Evolutionary conservation across 2,329 filamentous ascomycete genomes (phyloP).

Genomic region (Cladophialophora yegresii): DNA sequence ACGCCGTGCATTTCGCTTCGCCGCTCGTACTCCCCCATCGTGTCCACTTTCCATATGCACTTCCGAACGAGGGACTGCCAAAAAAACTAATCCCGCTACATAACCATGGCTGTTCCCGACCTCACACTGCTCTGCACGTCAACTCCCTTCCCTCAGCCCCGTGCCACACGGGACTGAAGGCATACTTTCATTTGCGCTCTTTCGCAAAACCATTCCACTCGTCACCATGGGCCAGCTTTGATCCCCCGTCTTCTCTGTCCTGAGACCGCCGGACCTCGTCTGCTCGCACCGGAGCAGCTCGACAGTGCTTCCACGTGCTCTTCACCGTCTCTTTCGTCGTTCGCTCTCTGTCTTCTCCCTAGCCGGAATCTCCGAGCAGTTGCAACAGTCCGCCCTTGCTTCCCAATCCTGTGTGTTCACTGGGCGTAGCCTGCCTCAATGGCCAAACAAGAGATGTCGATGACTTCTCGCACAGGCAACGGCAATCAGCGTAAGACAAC

Average conservation of each 20-base stretch:
- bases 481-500: constrained; percentile 53
- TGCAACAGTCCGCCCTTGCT: constrained; percentile 8
- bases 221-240: constrained; percentile 40
- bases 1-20: constrained; percentile 5
- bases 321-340: constrained; percentile 28
- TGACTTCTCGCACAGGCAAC: constrained; percentile 52
- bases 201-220: constrained; percentile 21
- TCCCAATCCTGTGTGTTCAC: constrained; percentile 7
- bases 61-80: constrained; percentile 16
- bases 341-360: constrained; percentile 19
- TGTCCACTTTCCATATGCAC: constrained; percentile 21
- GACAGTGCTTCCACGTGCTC: constrained; percentile 31
- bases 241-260: constrained; percentile 26
- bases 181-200: constrained; percentile 34
- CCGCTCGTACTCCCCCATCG: constrained; percentile 15
- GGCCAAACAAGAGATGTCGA: constrained; percentile 37
- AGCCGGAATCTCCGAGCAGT: constrained; percentile 9
- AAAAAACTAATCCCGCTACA: constrained; percentile 27
- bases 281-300: constrained; percentile 31
- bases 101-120: constrained; percentile 31
- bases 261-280: constrained; percentile 26
- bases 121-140: constrained; percentile 30
- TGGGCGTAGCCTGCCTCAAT: constrained; percentile 14
- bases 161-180: constrained; percentile 51
- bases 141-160: constrained; percentile 42